Conservation (phyloP, 768 basidiomycete genomes). For the Tylopilus rubrobrunneus region DNA sequence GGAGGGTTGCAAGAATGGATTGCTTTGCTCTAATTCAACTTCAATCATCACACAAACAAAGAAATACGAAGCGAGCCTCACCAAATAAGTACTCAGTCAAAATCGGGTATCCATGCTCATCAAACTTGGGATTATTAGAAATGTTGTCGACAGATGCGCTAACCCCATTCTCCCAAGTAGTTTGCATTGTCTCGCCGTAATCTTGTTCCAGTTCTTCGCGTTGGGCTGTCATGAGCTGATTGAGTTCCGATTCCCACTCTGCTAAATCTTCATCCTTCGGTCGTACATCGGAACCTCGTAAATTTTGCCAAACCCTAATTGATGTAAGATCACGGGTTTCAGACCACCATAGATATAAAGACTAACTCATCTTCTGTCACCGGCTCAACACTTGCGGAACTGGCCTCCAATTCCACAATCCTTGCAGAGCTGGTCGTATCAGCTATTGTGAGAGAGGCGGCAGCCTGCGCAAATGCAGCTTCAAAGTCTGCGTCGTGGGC, state of each 20-base stretch:
- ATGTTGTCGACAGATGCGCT: constrained; percentile 39
- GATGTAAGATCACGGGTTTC: constrained; percentile 1
- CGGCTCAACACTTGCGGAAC: constrained; percentile 37
- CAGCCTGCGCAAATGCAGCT: constrained; percentile 72
- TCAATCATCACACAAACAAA: background rate
- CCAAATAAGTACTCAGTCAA: constrained; percentile 74
- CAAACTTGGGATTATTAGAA: constrained; percentile 44
- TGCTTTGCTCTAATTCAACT: constrained; percentile 55
- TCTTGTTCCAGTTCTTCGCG: constrained; percentile 66
- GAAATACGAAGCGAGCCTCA: constrained; percentile 33
- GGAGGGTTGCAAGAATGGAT: constrained; percentile 60
- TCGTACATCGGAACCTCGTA: constrained; percentile 55
- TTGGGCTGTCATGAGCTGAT: constrained; percentile 67
- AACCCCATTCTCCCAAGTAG: constrained; percentile 58
- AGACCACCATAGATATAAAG: background rate
- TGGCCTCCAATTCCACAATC: constrained; percentile 53
- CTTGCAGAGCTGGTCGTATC: constrained; percentile 40
- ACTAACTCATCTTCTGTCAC: constrained; percentile 45
- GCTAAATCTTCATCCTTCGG: constrained; percentile 61
- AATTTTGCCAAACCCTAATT: constrained; percentile 57
- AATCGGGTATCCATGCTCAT: constrained; percentile 74
- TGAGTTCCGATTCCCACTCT: constrained; percentile 82
- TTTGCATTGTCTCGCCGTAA: constrained; percentile 57
- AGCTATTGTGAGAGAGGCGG: constrained; percentile 45
- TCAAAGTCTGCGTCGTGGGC: constrained; percentile 76